phyloP scores from a whole-genome alignment of 352 stramenopile species.

The Aphanomyces astaci region DNA sequence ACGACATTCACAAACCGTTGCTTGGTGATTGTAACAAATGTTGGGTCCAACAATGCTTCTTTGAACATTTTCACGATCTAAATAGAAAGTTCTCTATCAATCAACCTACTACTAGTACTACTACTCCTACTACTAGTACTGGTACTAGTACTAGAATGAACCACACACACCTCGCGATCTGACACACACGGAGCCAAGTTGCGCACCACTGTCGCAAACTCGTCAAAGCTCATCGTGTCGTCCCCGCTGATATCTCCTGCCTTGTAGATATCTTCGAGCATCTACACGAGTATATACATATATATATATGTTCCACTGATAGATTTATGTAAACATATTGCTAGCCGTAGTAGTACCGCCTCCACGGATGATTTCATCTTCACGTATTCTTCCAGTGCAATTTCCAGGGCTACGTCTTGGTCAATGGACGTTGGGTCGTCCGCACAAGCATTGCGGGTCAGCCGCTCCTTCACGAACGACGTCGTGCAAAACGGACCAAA shows the following conservation, averaged over 20 bases:
- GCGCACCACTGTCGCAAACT: slow-evolving; percentile 56
- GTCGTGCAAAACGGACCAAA: slow-evolving; percentile 59
- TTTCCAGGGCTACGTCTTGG: slow-evolving; percentile 45
- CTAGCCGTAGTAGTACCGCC: neutral
- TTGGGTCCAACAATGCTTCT: slow-evolving; percentile 1
- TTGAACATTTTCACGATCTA: slow-evolving; percentile 33
- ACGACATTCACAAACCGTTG: slow-evolving; percentile 22
- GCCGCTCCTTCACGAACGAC: slow-evolving; percentile 35
- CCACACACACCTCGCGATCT: slow-evolving; percentile 45
- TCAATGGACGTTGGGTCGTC: slow-evolving; percentile 54
- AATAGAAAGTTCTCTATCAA: slow-evolving; percentile 53
- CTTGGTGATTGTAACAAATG: slow-evolving; percentile 9
- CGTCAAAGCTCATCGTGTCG: slow-evolving; percentile 59
- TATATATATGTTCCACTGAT: no score
- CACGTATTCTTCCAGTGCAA: slow-evolving; percentile 57
- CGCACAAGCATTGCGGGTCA: slow-evolving; percentile 33
- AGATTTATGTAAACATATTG: no score
- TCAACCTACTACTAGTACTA: slow-evolving; percentile 44
- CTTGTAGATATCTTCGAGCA: slow-evolving; percentile 59
- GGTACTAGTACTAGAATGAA: no score
- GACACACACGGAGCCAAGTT: slow-evolving; percentile 44
- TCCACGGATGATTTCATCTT: slow-evolving; percentile 43
- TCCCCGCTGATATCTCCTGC: slow-evolving; percentile 62
- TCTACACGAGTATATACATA: no score
- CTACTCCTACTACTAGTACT: no score